Percentiles rank a stretch among this genome's conserved stretches.
These are phyloP conservation scores for Zoysia japonica DNA, from an alignment of 176 grass and related monocot genomes.

Conservation along the genomic window DNA sequence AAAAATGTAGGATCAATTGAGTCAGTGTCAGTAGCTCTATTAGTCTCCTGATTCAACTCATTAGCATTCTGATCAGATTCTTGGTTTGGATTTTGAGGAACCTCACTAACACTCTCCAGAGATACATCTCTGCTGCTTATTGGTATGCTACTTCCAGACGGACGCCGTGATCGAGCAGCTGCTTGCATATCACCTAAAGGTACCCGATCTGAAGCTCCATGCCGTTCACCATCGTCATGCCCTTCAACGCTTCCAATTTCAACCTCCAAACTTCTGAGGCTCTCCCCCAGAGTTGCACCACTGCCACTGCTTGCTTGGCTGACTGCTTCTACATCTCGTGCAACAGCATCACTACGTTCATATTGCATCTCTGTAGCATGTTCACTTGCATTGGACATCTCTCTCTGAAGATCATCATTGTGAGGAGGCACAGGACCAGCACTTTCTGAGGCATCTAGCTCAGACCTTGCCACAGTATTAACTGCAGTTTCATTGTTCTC, in stretches of 20 bases:
- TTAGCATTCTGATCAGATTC: slow-evolving; percentile 58
- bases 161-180: slow-evolving; percentile 55
- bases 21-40: slow-evolving; percentile 51
- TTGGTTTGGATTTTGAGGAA: slow-evolving; percentile 68
- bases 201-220: slow-evolving; percentile 61
- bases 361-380: slow-evolving; percentile 87
- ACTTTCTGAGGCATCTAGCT: slow-evolving; percentile 47
- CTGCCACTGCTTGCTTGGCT: slow-evolving; percentile 98
- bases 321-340: slow-evolving; percentile 85
- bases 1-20: slow-evolving; percentile 98
- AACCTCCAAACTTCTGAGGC: slow-evolving; percentile 93
- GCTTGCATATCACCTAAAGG: slow-evolving; percentile 65
- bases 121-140: slow-evolving; percentile 55
- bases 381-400: slow-evolving; percentile 67
- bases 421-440: slow-evolving; percentile 51
- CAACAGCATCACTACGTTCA: slow-evolving; percentile 68
- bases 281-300: slow-evolving; percentile 93
- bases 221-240: slow-evolving; percentile 90
- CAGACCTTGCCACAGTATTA: slow-evolving; percentile 32
- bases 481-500: slow-evolving; percentile 59
- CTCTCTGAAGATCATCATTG: slow-evolving; percentile 55
- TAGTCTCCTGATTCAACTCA: slow-evolving; percentile 57
- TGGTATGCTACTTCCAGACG: slow-evolving; percentile 55
- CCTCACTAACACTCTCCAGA: slow-evolving; percentile 81
- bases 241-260: slow-evolving; percentile 99